Evolutionary conservation across 2,329 filamentous ascomycete genomes (phyloP), one percentile per base, ranked within the genome.

Genomic region (Aotearoamyces nothofagi): DNA sequence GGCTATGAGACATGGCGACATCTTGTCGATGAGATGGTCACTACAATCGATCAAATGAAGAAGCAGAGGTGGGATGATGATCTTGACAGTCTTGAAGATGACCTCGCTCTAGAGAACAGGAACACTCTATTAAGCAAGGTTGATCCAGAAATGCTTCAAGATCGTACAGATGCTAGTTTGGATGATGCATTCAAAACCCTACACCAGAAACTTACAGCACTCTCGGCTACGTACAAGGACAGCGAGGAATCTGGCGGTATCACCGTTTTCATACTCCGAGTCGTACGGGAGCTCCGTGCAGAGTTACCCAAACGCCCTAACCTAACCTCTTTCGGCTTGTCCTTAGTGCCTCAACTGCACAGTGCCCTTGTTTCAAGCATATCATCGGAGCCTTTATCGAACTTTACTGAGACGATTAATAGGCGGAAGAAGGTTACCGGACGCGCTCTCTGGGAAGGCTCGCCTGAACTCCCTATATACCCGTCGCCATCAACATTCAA

Each of bases 401-500:
- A 60, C 29, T 59, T 74, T 29, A 40, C 50, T 2, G 47, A 48
- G n/a, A 45, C 46, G 3, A 49, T 56, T 0, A 49, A 66, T 22
- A 50, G 57, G 1, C 50, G 55, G 26, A 63, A 55, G 31, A 54
- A 45, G 15, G 62, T 80, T 1, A 61, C 64, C 2, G 73, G 76
- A 5, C 63, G 73, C 29, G 62, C 68, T 1, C 58, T 94, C 0
- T 94, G 86, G 86, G 83, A 92, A 47, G 80, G 80, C 1, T 60
- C 69, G 20, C 79, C 80, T 0, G 60, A 70, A 15, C 50, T 93
- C 23, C 87, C 87, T 0, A 63, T 72, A 5, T 81, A 90, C 43
- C 83, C 83, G 1, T 87, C 82, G 0, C 74, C 81, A 0, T 62
- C 64, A 12, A 59, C 72, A 0, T 92, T 92, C 46, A 68, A 65